Conservation (phyloP, 1,139 yeast genomes). For the Kodamaea suecica region DNA sequence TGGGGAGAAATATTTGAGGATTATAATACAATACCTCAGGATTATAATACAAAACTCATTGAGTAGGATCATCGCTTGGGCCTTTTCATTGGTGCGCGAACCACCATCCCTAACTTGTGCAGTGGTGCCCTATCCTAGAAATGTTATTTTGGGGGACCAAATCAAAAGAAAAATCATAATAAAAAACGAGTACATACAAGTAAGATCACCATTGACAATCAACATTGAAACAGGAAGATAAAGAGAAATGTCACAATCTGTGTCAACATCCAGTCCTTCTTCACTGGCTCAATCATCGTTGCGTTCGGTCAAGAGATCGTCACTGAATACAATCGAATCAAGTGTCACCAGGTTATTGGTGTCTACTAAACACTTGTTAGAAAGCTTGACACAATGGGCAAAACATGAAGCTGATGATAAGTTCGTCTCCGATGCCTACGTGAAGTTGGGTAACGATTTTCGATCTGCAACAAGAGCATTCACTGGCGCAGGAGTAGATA, state of each 20-base stretch:
- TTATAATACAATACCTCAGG: no score
- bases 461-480: conserved; percentile 80
- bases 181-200: no score
- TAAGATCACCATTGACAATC: no score
- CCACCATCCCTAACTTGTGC: no score
- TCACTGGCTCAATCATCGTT: conserved; percentile 8
- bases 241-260: conserved; percentile 5
- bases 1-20: no score
- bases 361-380: conserved; percentile 84
- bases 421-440: conserved; percentile 89
- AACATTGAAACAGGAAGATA: no score
- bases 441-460: conserved; percentile 89
- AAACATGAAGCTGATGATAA: conserved; percentile 71
- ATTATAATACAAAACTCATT: no score
- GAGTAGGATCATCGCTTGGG: no score
- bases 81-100: no score
- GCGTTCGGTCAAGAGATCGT: conserved; percentile 24
- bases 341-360: conserved; percentile 81
- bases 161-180: no score
- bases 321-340: conserved; percentile 69
- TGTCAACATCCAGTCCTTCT: conserved; percentile 7
- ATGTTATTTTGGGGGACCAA: no score
- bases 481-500: conserved; percentile 63
- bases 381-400: conserved; percentile 90
- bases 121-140: no score